Evolutionary conservation across 495 filamentous ascomycete species (phyloP).

Genomic region (Trichoderma orchidacearum): DNA sequence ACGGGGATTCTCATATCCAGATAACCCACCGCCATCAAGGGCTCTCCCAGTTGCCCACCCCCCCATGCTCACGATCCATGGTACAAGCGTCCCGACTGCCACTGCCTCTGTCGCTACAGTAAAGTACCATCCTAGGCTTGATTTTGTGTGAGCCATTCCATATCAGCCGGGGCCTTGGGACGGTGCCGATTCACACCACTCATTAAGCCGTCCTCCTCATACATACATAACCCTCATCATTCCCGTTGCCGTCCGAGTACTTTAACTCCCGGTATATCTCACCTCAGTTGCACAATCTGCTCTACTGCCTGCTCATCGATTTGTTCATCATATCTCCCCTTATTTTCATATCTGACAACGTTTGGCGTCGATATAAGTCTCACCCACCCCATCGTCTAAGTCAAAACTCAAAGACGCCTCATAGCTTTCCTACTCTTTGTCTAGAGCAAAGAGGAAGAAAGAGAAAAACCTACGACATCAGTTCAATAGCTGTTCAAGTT

Average conservation of each 20-base stretch:
- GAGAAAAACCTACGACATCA: background rate
- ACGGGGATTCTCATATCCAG: constrained; percentile 1
- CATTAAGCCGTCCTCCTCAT: background rate
- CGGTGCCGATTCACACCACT: background rate
- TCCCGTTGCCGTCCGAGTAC: background rate
- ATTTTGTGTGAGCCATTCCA: background rate
- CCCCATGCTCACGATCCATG: background rate
- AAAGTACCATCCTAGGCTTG: background rate
- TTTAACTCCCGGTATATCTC: background rate
- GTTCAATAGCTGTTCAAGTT: no score
- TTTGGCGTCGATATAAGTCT: background rate
- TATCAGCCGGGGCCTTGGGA: background rate
- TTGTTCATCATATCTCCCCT: background rate
- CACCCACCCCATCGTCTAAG: background rate
- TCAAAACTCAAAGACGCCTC: background rate
- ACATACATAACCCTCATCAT: background rate
- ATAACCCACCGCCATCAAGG: background rate
- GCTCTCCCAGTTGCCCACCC: background rate
- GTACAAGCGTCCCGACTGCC: background rate
- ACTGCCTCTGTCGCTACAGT: background rate
- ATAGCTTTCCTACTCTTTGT: background rate
- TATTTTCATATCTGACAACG: background rate
- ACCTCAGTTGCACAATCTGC: background rate
- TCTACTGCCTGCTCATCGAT: background rate
- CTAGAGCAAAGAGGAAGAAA: background rate